Evolutionary conservation across 495 filamentous ascomycete species (phyloP), one percentile per base, ranked within the genome.

Genomic region (Letharia lupina): DNA sequence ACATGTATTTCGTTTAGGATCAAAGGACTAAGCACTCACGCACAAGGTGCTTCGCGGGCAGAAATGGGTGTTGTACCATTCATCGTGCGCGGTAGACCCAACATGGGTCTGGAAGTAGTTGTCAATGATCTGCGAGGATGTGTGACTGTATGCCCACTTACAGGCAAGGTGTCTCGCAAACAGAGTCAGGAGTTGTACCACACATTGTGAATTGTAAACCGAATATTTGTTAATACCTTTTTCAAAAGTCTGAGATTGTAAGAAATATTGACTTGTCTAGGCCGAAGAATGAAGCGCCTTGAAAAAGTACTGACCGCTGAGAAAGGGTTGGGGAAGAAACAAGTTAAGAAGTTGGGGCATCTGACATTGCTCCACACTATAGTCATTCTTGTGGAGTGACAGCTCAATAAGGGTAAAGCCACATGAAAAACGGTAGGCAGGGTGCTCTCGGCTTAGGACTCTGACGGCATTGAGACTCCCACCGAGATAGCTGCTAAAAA

Each of bases 121-220:
- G 1, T 57, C 0, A 57, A 37, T 35, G 52, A 57, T 35, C 0
- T 20, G 54, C 8, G 28, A 13, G 28, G 35, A 65, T 37, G 0
- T 16, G 4, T 18, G 3, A 11, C 18, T 5, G 23, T 5, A 42
- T 20, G 16, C 1, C 54, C 28, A 65, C 63, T 60, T 23, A 65
- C 63, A 42, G 15, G 54, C 56, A 65, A 57, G 42, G 42, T 39
- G 37, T 33, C 31, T 15, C 42, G 33, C 33, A 45, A 31, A 37
- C 41, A 28, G 52, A 41, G 11, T 40, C 39, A 7, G 56, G 56
- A 28, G 44, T 60, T 4, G 63, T 60, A 2, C 63, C 63, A 37
- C 63, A 65, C 63, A 65, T 65, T 37, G 54, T 39, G 37, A 8
- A n/a, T 11, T 35, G 33, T 37, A 11, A n/a, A 13, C 35, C 20